Evolutionary conservation across 2,329 filamentous ascomycete genomes (phyloP).

Genomic region (Calcarisporium arbuscula): DNA sequence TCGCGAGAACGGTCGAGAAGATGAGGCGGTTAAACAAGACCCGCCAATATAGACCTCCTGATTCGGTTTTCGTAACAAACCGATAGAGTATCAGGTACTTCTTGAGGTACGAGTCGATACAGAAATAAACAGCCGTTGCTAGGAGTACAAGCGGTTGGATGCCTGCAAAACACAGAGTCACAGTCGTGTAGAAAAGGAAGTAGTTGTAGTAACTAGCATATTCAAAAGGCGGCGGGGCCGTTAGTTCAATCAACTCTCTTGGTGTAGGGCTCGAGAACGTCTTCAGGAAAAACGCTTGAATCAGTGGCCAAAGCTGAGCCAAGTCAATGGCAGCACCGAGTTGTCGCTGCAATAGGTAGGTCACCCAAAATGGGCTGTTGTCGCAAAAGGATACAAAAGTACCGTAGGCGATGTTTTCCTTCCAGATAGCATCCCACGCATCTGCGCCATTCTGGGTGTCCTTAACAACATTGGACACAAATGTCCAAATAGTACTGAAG

Average conservation of each 20-base stretch:
- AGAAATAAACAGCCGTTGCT: conserved; percentile 84
- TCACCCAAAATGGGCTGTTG: conserved; percentile 89
- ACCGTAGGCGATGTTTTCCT: conserved; percentile 54
- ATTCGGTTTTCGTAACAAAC: conserved; percentile 95
- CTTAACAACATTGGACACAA: conserved; percentile 59
- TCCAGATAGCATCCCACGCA: conserved; percentile 62
- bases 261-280: conserved; percentile 85
- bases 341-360: conserved; percentile 87
- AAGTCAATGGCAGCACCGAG: conserved; percentile 90
- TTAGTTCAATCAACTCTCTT: conserved; percentile 83
- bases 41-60: conserved; percentile 88
- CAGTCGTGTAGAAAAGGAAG: conserved; percentile 89
- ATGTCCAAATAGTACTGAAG: conserved; percentile 76
- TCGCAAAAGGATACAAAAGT: conserved; percentile 71
- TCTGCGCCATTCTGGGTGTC: conserved; percentile 49
- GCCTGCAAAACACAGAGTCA: conserved; percentile 76
- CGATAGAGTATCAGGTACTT: conserved; percentile 94
- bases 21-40: conserved; percentile 88
- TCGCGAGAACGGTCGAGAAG: conserved; percentile 72
- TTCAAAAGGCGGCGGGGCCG: conserved; percentile 86
- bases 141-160: conserved; percentile 84
- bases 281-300: conserved; percentile 78
- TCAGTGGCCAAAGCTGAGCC: conserved; percentile 77
- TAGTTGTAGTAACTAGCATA: conserved; percentile 98
- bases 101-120: conserved; percentile 81